Conservation (phyloP, 2,329 filamentous ascomycete species). For the Trichoderma sp. region DNA sequence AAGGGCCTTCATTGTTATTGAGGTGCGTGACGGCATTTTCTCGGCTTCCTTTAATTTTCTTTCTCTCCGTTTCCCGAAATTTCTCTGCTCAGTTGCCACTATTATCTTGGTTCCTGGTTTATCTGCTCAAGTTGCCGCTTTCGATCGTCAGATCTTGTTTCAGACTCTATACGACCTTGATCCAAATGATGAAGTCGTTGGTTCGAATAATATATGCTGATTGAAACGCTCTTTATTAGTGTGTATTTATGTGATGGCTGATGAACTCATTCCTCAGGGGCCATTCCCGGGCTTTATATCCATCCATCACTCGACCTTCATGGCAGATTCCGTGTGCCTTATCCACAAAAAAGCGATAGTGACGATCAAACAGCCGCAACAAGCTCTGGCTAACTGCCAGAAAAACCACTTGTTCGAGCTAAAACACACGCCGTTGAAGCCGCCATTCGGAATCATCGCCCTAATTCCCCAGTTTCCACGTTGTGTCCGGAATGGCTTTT, state of each 20-base stretch:
- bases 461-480: not conserved
- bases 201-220: not conserved
- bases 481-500: not conserved
- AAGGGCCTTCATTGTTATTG: slow-evolving; percentile 22
- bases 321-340: not conserved
- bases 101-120: not conserved
- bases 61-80: not conserved
- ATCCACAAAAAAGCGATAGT: not conserved
- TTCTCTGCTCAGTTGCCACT: not conserved
- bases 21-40: not conserved
- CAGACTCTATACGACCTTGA: not conserved
- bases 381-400: not conserved
- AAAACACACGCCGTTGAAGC: not conserved
- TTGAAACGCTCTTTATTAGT: not conserved
- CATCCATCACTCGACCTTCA: not conserved
- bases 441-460: not conserved
- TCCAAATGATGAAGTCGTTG: not conserved
- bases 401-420: not conserved
- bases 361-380: not conserved
- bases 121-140: not conserved
- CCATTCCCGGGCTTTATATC: not conserved
- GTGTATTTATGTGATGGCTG: not conserved
- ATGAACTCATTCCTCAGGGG: not conserved
- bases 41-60: not conserved
- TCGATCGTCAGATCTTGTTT: not conserved